phyloP scores from a whole-genome alignment of 495 filamentous ascomycete genomes.

The Penicillium nucicola region DNA sequence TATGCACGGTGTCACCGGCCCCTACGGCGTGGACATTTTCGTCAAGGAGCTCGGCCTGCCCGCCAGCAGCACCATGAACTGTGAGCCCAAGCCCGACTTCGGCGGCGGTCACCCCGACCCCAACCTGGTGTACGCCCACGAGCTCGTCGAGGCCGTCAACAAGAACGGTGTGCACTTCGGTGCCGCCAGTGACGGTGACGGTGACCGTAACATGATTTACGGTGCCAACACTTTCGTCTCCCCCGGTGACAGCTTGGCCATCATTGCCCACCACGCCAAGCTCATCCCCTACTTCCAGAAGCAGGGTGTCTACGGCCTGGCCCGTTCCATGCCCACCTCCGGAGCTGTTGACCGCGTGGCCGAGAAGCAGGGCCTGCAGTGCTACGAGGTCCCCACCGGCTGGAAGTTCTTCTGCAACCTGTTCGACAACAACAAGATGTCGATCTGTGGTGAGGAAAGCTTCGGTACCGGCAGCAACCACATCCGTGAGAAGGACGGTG shows the following conservation, averaged over 20 bases:
- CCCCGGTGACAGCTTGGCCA: constrained; percentile 92
- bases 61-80: constrained; percentile 83
- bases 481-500: constrained; percentile 96
- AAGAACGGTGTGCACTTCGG: constrained; percentile 91
- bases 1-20: constrained; percentile 90
- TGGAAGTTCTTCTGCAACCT: constrained; percentile 99
- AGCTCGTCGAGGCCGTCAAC: constrained; percentile 89
- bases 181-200: constrained; percentile 93
- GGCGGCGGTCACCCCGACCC: constrained; percentile 96
- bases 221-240: constrained; percentile 95
- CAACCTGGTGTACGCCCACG: constrained; percentile 97
- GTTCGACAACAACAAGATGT: constrained; percentile 95
- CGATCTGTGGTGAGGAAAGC: constrained; percentile 97
- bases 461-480: constrained; percentile 99
- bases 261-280: constrained; percentile 91
- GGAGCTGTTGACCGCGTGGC: constrained; percentile 94
- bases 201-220: constrained; percentile 99
- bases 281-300: constrained; percentile 97
- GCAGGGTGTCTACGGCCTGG: constrained; percentile 91
- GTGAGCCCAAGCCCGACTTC: constrained; percentile 88
- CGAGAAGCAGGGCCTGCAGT: constrained; percentile 84
- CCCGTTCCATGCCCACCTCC: constrained; percentile 94
- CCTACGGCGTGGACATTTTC: constrained; percentile 93
- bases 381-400: constrained; percentile 96
- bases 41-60: constrained; percentile 83